A percentile compares a stretch with the other conserved stretches of the same genome.
These are phyloP conservation scores for Dissophora ornata DNA, from an alignment of 192 early-diverging fungal species.

Conservation along the genomic window DNA sequence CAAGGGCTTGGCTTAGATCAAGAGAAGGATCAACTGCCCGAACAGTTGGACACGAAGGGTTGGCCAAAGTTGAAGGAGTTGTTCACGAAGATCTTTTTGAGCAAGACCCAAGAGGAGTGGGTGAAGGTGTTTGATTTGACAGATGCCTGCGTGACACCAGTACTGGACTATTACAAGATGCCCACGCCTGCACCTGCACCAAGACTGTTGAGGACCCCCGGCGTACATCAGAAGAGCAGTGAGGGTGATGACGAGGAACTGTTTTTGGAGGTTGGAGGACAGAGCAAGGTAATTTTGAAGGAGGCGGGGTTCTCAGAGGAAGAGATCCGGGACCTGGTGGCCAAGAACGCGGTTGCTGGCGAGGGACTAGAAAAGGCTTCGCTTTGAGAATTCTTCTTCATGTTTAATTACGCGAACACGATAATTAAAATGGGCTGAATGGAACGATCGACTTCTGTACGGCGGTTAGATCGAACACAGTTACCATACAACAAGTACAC, in stretches of 20 bases:
- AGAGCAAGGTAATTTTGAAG: conserved; percentile 54
- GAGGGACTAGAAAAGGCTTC: conserved; percentile 41
- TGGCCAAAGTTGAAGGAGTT: conserved; percentile 66
- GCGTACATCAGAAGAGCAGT: background rate
- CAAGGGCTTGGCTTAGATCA: conserved; percentile 56
- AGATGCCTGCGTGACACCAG: conserved; percentile 77
- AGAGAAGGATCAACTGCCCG: conserved; percentile 43
- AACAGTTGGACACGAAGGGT: conserved; percentile 60
- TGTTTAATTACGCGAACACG: too few species aligned
- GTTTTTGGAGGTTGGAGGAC: conserved; percentile 58
- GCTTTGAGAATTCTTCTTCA: too few species aligned
- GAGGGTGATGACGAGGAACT: conserved; percentile 17
- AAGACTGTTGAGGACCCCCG: conserved; percentile 64
- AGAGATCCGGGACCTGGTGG: conserved; percentile 52
- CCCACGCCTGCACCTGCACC: conserved; percentile 65
- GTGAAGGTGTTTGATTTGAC: conserved; percentile 63
- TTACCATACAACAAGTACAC: too few species aligned
- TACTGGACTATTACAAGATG: conserved; percentile 60
- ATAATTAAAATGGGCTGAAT: too few species aligned
- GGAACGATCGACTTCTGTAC: too few species aligned
- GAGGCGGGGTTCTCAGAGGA: conserved; percentile 56
- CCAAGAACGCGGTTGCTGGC: conserved; percentile 35
- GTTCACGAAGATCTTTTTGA: conserved; percentile 61
- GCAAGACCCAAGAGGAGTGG: conserved; percentile 75
- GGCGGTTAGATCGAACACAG: too few species aligned